Percentiles rank a stretch among this genome's conserved stretches.
phyloP scores from a whole-genome alignment of 495 filamentous ascomycete species.

The Tirmania nivea region DNA sequence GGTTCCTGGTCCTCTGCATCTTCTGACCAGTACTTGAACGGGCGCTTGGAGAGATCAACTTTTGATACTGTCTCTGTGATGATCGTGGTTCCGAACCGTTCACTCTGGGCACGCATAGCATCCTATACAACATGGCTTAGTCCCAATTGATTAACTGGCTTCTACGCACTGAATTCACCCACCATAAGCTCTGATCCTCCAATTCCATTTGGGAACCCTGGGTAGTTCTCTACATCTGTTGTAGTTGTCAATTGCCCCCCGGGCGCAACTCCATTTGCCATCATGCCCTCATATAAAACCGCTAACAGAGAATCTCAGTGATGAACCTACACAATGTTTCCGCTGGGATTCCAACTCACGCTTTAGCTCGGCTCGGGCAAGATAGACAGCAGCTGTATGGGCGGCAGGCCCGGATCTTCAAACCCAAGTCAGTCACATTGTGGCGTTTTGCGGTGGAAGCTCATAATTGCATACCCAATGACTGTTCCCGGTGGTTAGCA shows the following conservation, averaged over 20 bases:
- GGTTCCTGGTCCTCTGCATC: slow-evolving; percentile 50
- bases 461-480: slow-evolving; percentile 17
- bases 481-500: neutral
- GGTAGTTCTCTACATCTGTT: slow-evolving; percentile 95
- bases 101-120: slow-evolving; percentile 75
- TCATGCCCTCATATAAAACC: slow-evolving; percentile 90
- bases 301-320: slow-evolving; percentile 24
- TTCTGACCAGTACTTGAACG: slow-evolving; percentile 82
- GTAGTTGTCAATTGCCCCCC: slow-evolving; percentile 95
- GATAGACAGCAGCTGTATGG: slow-evolving; percentile 91
- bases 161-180: too few species aligned
- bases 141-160: slow-evolving; percentile 1
- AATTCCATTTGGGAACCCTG: slow-evolving; percentile 76
- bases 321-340: neutral
- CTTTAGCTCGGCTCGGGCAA: slow-evolving; percentile 77
- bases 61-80: slow-evolving; percentile 76
- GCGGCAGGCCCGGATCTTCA: slow-evolving; percentile 80
- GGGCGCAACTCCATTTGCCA: slow-evolving; percentile 87
- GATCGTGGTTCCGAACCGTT: slow-evolving; percentile 77
- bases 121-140: slow-evolving; percentile 28
- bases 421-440: neutral
- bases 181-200: slow-evolving; percentile 73
- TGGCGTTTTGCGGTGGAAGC: neutral
- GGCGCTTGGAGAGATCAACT: slow-evolving; percentile 63
- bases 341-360: slow-evolving; percentile 22